These are phyloP conservation scores for Cladorrhinum samala DNA, from an alignment of 495 filamentous ascomycete species.

Conservation along the genomic window DNA sequence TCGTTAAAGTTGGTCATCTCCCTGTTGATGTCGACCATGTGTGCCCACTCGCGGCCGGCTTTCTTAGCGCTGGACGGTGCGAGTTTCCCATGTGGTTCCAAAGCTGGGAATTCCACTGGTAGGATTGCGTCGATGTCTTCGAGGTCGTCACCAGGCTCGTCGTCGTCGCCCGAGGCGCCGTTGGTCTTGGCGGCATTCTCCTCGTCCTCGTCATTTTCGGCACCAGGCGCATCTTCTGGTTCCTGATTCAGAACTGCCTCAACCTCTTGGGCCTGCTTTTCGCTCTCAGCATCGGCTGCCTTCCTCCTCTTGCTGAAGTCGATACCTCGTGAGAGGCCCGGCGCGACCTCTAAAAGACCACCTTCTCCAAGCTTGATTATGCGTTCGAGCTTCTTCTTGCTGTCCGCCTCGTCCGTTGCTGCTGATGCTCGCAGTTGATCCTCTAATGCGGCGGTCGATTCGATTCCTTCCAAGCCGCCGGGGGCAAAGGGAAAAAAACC, in stretches of 20 bases:
- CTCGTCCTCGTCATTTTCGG: conserved; percentile 29
- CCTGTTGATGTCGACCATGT: conserved; percentile 91
- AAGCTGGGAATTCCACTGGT: conserved; percentile 85
- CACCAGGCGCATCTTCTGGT: conserved; percentile 46
- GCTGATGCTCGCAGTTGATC: conserved; percentile 45
- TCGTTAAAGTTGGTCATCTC: conserved; percentile 88
- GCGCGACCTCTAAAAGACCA: conserved; percentile 73
- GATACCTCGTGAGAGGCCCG: conserved; percentile 75
- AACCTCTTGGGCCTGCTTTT: conserved; percentile 60
- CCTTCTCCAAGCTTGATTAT: conserved; percentile 80
- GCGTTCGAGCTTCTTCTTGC: conserved; percentile 56
- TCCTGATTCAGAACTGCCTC: conserved; percentile 69
- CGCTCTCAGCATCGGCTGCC: conserved; percentile 40
- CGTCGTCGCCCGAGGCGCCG: conserved; percentile 25
- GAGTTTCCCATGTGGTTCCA: conserved; percentile 79
- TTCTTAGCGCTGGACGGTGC: conserved; percentile 63
- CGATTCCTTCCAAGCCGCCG: conserved; percentile 82
- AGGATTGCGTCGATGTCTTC: conserved; percentile 89
- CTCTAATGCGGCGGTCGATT: conserved; percentile 70
- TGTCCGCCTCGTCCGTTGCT: conserved; percentile 29
- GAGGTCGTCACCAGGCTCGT: conserved; percentile 41
- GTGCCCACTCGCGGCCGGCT: conserved; percentile 85
- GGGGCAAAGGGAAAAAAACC: conserved; percentile 96
- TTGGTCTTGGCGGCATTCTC: conserved; percentile 19
- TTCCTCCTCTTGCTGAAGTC: conserved; percentile 61